Evolutionary conservation across 1,284 basidiomycete genomes (phyloP).

Genomic region (Peniophora sp.): DNA sequence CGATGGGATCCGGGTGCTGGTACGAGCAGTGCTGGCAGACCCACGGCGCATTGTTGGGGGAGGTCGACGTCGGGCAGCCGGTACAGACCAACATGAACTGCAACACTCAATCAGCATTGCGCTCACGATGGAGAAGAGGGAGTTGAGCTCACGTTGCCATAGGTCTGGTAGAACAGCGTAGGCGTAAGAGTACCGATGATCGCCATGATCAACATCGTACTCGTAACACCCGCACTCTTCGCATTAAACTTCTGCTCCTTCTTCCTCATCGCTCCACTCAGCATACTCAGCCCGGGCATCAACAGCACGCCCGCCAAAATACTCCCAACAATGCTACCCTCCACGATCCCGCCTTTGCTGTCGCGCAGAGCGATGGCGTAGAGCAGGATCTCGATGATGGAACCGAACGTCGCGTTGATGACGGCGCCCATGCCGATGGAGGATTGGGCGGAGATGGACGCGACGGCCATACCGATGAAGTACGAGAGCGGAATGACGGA

Average conservation of each 20-base stretch:
- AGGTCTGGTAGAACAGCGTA: constrained; percentile 97
- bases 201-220: constrained; percentile 99
- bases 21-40: constrained; percentile 91
- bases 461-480: constrained; percentile 99
- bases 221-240: constrained; percentile 95
- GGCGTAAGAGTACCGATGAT: constrained; percentile 96
- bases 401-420: constrained; percentile 99
- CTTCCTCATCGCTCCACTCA: constrained; percentile 82
- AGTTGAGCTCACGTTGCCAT: constrained; percentile 74
- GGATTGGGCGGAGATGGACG: constrained; percentile 95
- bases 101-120: constrained; percentile 7
- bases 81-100: constrained; percentile 92
- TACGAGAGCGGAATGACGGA: constrained; percentile 97
- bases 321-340: constrained; percentile 94
- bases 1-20: constrained; percentile 86
- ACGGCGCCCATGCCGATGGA: constrained; percentile 99
- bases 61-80: constrained; percentile 65
- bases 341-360: constrained; percentile 89
- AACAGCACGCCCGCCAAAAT: constrained; percentile 91
- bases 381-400: constrained; percentile 94
- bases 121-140: neutral
- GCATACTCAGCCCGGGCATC: constrained; percentile 98
- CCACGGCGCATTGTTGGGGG: constrained; percentile 53
- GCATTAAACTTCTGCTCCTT: constrained; percentile 99
- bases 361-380: constrained; percentile 87